Evolutionary conservation across 495 filamentous ascomycete genomes (phyloP), one percentile per base, ranked within the genome.

Genomic region (Neurospora discreta): DNA sequence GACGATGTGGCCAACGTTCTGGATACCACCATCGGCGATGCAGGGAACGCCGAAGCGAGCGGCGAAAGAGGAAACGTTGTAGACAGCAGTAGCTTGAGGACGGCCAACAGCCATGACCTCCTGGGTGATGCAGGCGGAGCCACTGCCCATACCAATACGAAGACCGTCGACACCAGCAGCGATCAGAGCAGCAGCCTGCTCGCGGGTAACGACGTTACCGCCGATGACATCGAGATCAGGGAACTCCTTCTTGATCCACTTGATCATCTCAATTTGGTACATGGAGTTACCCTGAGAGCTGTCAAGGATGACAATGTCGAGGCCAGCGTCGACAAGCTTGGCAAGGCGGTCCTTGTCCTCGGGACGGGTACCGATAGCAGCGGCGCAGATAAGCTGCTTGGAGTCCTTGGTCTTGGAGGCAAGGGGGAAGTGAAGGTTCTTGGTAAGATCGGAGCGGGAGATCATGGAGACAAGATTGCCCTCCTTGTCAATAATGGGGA

Each of bases 31-130:
- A 75, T 99, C 95, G 52, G 95, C 95, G 76, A 99, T 98, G 84
- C 94, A 98, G 33, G 95, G 95, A 73, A 99, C 94, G 72, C 96
- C 95, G 80, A 99, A 99, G 73, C 89, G 89, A 65, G 91, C 91
- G 41, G 95, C 95, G 76, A 98, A 99, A 33, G 85, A 82, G 73
- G 91, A 88, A 75, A 98, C 94, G 78, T 90, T 93, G 85, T 90
- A 93, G 72, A 99, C 94, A 43, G 95, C 88, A 13, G 92, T 91
- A 20, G 95, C 95, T 83, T 99, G 95, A 72, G 95, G 95, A 75
- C 95, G 90, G 43, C 95, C 95, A 52, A 98, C 93, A 70, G 95
- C 95, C 95, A 99, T 99, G 78, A 99, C 95, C 84, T 99, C 95
- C 84, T 99, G 95, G 67, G 95, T 99, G 78, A 99, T 99, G 84